Conservation (phyloP, 2,329 filamentous ascomycete species). For the Alternaria triticina region DNA sequence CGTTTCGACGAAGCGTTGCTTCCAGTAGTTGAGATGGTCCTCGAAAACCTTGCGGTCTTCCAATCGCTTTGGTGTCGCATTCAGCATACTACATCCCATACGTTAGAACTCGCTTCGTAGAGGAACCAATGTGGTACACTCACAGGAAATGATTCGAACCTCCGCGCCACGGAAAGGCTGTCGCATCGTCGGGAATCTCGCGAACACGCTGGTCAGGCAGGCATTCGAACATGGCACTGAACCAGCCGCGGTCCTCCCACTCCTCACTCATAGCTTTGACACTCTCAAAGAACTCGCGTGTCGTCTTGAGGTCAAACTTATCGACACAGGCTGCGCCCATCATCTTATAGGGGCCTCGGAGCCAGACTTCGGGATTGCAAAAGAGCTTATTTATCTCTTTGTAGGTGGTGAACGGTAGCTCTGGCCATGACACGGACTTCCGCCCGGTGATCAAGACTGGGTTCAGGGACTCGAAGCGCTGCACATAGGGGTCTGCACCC, state of each 20-base stretch:
- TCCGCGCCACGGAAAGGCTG: constrained; percentile 7
- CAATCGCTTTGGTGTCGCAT: constrained; percentile 6
- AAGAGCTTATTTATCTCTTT: constrained; percentile 12
- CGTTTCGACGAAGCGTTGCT: constrained; percentile 2
- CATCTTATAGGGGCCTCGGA: constrained; percentile 1
- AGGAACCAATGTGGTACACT: not conserved
- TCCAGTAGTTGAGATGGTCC: constrained; percentile 5
- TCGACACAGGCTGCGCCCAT: constrained; percentile 6
- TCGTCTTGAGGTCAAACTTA: constrained; percentile 2
- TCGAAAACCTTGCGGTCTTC: constrained; percentile 6
- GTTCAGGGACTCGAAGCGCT: constrained; percentile 3
- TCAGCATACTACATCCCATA: not conserved
- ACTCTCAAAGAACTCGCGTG: constrained; percentile 11
- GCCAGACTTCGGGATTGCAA: constrained; percentile 6
- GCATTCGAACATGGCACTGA: constrained; percentile 13
- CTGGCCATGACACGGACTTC: constrained; percentile 8
- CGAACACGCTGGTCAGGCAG: constrained; percentile 5
- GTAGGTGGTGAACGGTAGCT: constrained; percentile 6
- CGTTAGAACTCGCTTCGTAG: not conserved
- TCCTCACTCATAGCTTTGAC: constrained; percentile 9
- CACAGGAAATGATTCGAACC: constrained; percentile 9
- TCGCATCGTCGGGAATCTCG: constrained; percentile 3
- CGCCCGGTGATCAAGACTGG: constrained; percentile 2
- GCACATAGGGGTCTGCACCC: not conserved
- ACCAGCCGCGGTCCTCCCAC: constrained; percentile 9